Percentiles rank a stretch among this genome's conserved stretches.
These are phyloP conservation scores for Mycena pura DNA, from an alignment of 768 basidiomycete species.

Conservation along the genomic window DNA sequence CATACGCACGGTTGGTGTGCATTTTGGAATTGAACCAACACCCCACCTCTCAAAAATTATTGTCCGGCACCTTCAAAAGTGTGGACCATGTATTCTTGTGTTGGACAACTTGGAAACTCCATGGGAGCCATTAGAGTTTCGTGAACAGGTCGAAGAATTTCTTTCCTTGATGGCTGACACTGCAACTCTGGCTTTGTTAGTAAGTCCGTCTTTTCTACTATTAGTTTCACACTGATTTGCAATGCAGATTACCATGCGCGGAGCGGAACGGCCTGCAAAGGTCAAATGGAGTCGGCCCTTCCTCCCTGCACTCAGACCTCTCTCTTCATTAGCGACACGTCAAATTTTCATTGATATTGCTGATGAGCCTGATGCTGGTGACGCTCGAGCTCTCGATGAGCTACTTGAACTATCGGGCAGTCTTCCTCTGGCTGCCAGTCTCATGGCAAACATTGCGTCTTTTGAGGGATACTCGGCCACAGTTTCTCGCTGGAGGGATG, in stretches of 20 bases:
- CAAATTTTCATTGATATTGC: conserved; percentile 5
- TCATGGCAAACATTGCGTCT: conserved; percentile 6
- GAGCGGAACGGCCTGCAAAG: conserved; percentile 2
- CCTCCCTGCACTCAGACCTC: conserved; percentile 1
- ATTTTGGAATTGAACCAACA: not conserved
- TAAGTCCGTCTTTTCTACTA: not conserved
- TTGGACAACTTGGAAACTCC: conserved; percentile 21
- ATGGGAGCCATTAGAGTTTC: conserved; percentile 16
- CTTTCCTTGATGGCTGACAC: conserved; percentile 8
- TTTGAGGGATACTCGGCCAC: conserved; percentile 2
- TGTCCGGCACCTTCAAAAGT: not conserved
- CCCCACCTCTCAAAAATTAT: not conserved
- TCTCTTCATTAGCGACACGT: not conserved
- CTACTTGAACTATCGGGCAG: conserved; percentile 1
- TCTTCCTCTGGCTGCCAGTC: conserved; percentile 3
- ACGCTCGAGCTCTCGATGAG: not conserved
- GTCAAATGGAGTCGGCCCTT: conserved; percentile 15
- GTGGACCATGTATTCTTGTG: not conserved
- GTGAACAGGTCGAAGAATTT: conserved; percentile 9
- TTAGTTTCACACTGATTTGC: not conserved
- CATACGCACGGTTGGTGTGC: not conserved
- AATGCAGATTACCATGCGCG: conserved; percentile 12
- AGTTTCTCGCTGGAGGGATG: not conserved
- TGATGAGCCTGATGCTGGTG: not conserved
- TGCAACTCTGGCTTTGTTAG: conserved; percentile 3